phyloP scores from a whole-genome alignment of 2,329 filamentous ascomycete species.

The Alternaria conjuncta region DNA sequence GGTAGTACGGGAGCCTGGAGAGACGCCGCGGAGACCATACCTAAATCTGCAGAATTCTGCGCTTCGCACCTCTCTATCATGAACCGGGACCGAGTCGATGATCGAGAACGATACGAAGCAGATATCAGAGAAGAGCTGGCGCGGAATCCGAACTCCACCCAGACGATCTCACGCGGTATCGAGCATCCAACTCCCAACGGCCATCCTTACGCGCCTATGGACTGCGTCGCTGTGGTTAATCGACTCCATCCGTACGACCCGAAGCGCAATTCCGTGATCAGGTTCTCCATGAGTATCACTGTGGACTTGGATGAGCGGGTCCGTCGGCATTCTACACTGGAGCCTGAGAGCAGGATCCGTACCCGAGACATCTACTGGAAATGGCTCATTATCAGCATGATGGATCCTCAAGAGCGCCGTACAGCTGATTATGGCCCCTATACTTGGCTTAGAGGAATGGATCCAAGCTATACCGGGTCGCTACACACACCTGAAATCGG shows the following conservation, averaged over 20 bases:
- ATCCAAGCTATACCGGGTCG: not conserved
- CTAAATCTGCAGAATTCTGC: too few species aligned
- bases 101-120: not conserved
- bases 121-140: not conserved
- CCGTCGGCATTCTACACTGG: not conserved
- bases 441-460: not conserved
- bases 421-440: not conserved
- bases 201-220: not conserved
- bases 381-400: not conserved
- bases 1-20: too few species aligned
- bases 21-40: too few species aligned
- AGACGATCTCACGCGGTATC: too few species aligned
- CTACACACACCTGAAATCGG: not conserved
- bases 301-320: fast-evolving
- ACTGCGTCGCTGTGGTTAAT: not conserved
- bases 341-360: not conserved
- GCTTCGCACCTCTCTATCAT: too few species aligned
- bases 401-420: not conserved
- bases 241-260: not conserved
- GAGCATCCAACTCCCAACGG: not conserved
- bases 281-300: not conserved
- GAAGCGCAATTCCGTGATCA: not conserved
- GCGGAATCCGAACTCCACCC: not conserved
- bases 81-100: not conserved
- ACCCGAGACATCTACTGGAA: not conserved